Evolutionary conservation across 306 rosid species (phyloP).

Genomic region (Leucaena leucocephala): DNA sequence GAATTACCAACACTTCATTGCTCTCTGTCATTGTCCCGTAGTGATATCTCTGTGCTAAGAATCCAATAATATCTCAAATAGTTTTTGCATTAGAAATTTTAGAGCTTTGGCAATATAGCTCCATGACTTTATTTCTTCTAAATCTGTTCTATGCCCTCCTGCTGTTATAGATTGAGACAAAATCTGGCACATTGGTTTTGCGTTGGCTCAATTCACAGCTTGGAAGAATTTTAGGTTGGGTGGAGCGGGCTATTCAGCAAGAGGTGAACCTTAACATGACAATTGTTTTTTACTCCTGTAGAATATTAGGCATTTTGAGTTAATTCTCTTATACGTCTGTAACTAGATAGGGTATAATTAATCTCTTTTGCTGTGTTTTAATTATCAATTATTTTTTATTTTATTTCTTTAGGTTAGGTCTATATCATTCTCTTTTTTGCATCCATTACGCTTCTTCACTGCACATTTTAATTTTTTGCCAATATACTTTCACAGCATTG

Average conservation of each 20-base stretch:
- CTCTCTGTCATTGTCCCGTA: too few relatives aligned
- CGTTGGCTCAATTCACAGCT: constrained; percentile 98
- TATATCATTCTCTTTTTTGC: constrained; percentile 25
- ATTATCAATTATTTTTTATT: background rate
- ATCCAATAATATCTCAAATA: too few relatives aligned
- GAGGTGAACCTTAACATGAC: constrained; percentile 60
- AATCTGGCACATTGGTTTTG: constrained; percentile 95
- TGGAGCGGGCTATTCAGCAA: constrained; percentile 82
- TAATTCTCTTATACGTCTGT: background rate
- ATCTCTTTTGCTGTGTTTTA: constrained; percentile 22
- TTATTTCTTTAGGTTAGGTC: constrained; percentile 13
- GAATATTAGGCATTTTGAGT: constrained; percentile 27
- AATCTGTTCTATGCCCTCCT: constrained; percentile 20
- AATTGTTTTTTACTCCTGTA: constrained; percentile 14
- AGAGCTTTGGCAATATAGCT: constrained; percentile 6
- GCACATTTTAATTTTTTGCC: constrained; percentile 27
- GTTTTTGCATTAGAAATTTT: constrained; percentile 22
- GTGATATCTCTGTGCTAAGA: too few relatives aligned
- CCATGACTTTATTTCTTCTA: constrained; percentile 31
- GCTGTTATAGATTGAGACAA: constrained; percentile 73
- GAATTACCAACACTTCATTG: too few relatives aligned
- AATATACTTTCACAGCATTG: constrained; percentile 65
- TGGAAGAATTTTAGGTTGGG: constrained; percentile 93
- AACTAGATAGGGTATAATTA: constrained; percentile 23
- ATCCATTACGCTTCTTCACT: constrained; percentile 21